phyloP scores from a whole-genome alignment of 208 protist species.

The Porcisia hertigi region DNA sequence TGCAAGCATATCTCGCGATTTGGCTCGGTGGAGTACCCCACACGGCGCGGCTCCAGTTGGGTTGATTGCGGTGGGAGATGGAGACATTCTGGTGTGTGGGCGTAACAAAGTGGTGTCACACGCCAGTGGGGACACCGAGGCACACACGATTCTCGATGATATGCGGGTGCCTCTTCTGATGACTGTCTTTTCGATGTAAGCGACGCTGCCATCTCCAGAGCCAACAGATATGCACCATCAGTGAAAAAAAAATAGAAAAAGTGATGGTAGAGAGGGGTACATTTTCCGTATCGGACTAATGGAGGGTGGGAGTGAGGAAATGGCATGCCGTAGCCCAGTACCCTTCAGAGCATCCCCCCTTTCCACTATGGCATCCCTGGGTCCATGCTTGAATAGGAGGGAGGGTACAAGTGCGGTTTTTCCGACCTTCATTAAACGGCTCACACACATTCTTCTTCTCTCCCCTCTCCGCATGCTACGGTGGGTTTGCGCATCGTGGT shows the following conservation, averaged over 20 bases:
- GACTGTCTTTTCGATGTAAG: constrained; percentile 28
- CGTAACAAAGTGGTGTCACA: constrained; percentile 18
- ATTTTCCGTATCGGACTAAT: neutral
- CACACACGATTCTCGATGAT: constrained; percentile 17
- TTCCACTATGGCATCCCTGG: neutral
- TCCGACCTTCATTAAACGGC: neutral
- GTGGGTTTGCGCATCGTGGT: neutral
- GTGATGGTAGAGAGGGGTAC: neutral
- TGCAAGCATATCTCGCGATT: constrained; percentile 48
- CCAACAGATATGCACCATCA: no score
- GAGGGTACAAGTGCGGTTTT: neutral
- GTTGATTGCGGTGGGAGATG: constrained; percentile 10
- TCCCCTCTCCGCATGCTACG: neutral
- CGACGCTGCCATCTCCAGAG: neutral
- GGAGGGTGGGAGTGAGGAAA: neutral
- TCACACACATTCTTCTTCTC: neutral
- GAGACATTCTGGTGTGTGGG: constrained; percentile 22
- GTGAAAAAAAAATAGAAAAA: neutral
- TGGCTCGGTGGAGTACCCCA: constrained; percentile 27
- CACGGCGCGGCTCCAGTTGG: constrained; percentile 21
- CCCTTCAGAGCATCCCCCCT: neutral
- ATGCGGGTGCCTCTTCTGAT: constrained; percentile 22
- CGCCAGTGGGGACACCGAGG: constrained; percentile 1
- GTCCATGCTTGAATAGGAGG: neutral
- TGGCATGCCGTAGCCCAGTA: neutral